Conservation (phyloP, 108 stramenopile genomes). For the Cyclotella kingstonii region DNA sequence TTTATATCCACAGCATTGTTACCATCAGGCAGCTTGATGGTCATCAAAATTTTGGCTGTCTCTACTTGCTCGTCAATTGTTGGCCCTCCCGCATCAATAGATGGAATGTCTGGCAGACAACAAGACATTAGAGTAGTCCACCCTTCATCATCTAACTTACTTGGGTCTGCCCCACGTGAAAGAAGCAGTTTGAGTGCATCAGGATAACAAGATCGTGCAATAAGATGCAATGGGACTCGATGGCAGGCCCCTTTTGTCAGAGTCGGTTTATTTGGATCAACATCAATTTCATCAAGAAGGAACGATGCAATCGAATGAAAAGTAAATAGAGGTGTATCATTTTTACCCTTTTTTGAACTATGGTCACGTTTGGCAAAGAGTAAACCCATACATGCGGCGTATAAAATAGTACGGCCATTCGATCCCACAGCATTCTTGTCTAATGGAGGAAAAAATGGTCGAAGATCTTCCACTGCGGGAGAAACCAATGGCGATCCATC, state of each 20-base stretch:
- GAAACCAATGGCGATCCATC: background rate
- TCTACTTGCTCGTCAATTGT: constrained; percentile 25
- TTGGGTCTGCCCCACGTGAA: constrained; percentile 19
- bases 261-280: constrained; percentile 34
- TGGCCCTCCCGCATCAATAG: constrained; percentile 34
- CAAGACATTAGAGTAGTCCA: constrained; percentile 49
- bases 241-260: constrained; percentile 34
- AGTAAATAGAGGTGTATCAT: constrained; percentile 23
- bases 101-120: constrained; percentile 36
- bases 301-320: constrained; percentile 34
- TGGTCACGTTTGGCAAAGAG: constrained; percentile 22
- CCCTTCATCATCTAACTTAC: constrained; percentile 32
- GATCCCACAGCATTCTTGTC: constrained; percentile 26
- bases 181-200: constrained; percentile 20
- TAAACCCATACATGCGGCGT: constrained; percentile 40
- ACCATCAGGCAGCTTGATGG: background rate
- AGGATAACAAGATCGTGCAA: constrained; percentile 40
- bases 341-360: background rate
- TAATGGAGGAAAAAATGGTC: constrained; percentile 22
- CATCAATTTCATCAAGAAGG: constrained; percentile 30
- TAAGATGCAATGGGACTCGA: constrained; percentile 39
- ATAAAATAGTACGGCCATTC: constrained; percentile 35
- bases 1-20: constrained; percentile 1
- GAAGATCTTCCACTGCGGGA: constrained; percentile 30
- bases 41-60: constrained; percentile 24